Base-by-base conservation (phyloP, 164 flowering plant genomes). In the Vitis rupestris region DNA sequence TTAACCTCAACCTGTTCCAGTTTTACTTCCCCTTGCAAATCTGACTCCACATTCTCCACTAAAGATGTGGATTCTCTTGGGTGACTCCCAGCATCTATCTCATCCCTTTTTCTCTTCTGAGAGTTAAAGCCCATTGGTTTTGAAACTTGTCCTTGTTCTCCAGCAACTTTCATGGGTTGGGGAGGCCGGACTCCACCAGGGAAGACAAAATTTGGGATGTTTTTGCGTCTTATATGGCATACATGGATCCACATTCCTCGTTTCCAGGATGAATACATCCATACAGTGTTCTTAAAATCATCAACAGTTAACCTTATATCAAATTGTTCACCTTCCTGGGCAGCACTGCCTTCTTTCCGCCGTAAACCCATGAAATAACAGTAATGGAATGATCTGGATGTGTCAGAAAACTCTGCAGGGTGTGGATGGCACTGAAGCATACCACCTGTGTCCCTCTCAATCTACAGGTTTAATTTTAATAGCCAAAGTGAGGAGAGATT, bases 381-480 rank as follows among this genome's bases (percentile, higher is more conserved):
- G 71, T 84, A 82, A 69, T 86, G 87, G 44, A 84, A 83, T 44
- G 82, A 82, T 70, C 73, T 88, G 30, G 90, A 76, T 65, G 75
- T 84, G 77, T 94, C 87, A 30, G 80, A 59, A 72, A 87, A 86
- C 56, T 83, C 82, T 57, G 85, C 84, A 9, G 98, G 98, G 68
- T 87, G 87, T 9, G 98, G 98, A 67, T 90, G 97, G 75, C 98
- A 94, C 70, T 88, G 93, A 66, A 92, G 97, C 87, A 85, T 81
- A 37, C 83, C 75, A 65, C 52, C 74, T 7, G 93, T 92, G 82
- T 90, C 76, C 79, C 87, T 84, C 81, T 94, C 97, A 70, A 94
- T 88, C 98, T 94, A 76, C 7, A 69, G 27, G 27, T 23, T 23
- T 66, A 52, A 69, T 10, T 27, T n/a, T 27, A 49, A 73, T 7